phyloP scores from a whole-genome alignment of 352 stramenopile genomes.

The Globisporangium irregulare region DNA sequence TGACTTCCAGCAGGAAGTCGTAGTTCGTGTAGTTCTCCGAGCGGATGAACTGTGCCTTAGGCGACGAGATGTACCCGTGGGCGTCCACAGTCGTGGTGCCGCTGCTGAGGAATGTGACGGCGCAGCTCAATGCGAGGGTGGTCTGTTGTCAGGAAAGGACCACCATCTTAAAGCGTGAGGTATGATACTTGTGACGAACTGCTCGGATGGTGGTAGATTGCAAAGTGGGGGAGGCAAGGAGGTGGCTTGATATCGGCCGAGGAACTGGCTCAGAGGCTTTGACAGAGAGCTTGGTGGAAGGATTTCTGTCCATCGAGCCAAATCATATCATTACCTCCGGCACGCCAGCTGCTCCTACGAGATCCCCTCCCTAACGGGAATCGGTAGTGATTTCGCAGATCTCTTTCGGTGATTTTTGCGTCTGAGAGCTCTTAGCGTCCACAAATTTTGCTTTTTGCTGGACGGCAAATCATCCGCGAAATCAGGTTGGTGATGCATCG shows the following conservation, averaged over 20 bases:
- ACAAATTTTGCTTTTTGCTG: background rate
- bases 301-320: background rate
- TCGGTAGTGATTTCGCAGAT: background rate
- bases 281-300: background rate
- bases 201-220: background rate
- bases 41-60: background rate
- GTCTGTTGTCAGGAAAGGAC: background rate
- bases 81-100: background rate
- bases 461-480: background rate
- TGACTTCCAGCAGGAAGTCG: background rate
- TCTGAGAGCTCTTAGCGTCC: background rate
- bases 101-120: background rate
- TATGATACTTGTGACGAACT: background rate
- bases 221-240: background rate
- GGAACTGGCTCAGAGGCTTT: background rate
- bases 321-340: background rate
- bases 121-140: background rate
- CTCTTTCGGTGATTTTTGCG: background rate
- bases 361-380: background rate
- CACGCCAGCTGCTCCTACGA: background rate
- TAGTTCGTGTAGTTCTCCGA: background rate
- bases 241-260: background rate
- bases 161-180: background rate
- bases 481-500: background rate
- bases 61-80: conserved; percentile 8